A percentile compares a stretch with the other conserved stretches of the same genome.
Conservation (phyloP, 2,329 filamentous ascomycete species). For the Pseudocercospora ulei region DNA sequence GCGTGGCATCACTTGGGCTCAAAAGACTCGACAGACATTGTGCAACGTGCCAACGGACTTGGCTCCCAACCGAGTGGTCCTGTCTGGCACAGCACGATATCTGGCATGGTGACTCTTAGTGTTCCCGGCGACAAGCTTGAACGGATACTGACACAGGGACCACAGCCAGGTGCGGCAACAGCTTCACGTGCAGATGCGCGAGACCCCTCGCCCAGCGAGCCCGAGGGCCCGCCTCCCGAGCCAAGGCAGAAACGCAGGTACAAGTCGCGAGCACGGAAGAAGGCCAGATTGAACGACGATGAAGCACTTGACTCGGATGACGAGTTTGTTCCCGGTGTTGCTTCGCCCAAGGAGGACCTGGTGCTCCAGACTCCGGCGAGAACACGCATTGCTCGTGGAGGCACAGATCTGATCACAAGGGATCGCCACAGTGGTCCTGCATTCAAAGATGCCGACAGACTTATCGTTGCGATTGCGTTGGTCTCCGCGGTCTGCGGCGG, state of each 20-base stretch:
- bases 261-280: constrained; percentile 14
- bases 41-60: constrained; percentile 7
- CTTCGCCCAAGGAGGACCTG: background rate
- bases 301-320: constrained; percentile 11
- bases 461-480: constrained; percentile 31
- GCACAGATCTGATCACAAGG: constrained; percentile 12
- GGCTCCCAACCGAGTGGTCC: background rate
- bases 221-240: constrained; percentile 7
- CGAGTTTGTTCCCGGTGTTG: constrained; percentile 13
- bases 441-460: constrained; percentile 30
- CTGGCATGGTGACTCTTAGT: constrained; percentile 15
- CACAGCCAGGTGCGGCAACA: constrained; percentile 2
- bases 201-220: background rate
- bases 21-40: constrained; percentile 3
- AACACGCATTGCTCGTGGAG: constrained; percentile 1
- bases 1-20: constrained; percentile 2
- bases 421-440: constrained; percentile 19
- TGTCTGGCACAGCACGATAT: background rate
- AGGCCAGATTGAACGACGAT: constrained; percentile 8
- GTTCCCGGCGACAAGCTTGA: constrained; percentile 12
- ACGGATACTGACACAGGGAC: constrained; percentile 9
- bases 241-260: constrained; percentile 8
- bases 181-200: constrained; percentile 1
- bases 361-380: background rate
- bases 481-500: constrained; percentile 33